phyloP scores from a whole-genome alignment of 2,329 filamentous ascomycete genomes.

The Neonectria hederae region DNA sequence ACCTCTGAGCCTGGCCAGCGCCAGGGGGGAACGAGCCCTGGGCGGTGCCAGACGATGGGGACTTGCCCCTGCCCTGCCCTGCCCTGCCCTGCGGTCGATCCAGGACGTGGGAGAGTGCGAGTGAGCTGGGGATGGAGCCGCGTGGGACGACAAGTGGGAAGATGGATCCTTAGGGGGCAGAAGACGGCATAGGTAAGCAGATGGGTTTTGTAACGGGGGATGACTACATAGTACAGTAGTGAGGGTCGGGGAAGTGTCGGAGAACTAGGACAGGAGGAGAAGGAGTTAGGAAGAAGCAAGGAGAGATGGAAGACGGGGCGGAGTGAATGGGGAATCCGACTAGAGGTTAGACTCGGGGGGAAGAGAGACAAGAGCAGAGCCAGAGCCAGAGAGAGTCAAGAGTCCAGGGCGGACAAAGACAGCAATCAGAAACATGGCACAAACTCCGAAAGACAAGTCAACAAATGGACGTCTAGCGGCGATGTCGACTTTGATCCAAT shows the following conservation, averaged over 20 bases:
- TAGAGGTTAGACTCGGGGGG: not conserved
- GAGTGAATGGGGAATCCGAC: not conserved
- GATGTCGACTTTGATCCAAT: not conserved
- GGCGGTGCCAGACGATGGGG: conserved; percentile 36
- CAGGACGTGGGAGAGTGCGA: not conserved
- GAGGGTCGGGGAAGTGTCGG: conserved; percentile 12
- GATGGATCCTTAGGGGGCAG: conserved; percentile 4
- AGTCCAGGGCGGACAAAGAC: not conserved
- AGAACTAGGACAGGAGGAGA: not conserved
- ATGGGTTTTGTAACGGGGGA: not conserved
- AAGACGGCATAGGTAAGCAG: conserved; percentile 14
- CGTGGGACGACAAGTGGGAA: conserved; percentile 18
- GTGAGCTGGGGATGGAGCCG: conserved; percentile 4
- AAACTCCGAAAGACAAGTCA: not conserved
- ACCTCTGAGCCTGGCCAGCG: conserved; percentile 27
- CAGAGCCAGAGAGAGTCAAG: no score
- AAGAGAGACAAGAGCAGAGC: not conserved
- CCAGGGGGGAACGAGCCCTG: conserved; percentile 1
- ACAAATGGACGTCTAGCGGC: not conserved
- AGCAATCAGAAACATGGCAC: not conserved
- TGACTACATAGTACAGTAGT: not conserved
- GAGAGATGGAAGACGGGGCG: not conserved
- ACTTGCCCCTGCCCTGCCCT: conserved; percentile 37
- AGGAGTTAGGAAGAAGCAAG: not conserved
- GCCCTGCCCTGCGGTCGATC: conserved; percentile 27